Evolutionary conservation across 306 rosid species (phyloP).

Genomic region (Trifolium fragiferum): DNA sequence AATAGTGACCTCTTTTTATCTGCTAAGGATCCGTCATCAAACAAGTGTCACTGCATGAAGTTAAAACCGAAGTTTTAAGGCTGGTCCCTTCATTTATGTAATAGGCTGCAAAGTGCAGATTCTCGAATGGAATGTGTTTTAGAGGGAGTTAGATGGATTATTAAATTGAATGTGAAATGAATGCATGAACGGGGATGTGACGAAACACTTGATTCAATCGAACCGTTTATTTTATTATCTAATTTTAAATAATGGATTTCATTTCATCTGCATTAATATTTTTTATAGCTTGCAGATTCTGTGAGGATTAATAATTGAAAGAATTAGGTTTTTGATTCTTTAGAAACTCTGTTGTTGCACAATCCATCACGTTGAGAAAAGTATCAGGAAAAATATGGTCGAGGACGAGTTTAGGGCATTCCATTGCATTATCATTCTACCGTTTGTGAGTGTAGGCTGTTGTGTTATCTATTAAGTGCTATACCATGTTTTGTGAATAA

Average conservation of each 20-base stretch:
- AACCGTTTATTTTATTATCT: neutral
- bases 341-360: conserved; percentile 14
- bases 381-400: neutral
- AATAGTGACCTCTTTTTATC: neutral
- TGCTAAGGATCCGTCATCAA: neutral
- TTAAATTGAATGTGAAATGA: neutral
- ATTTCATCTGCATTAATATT: neutral
- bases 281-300: conserved; percentile 10
- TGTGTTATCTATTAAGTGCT: conserved; percentile 3
- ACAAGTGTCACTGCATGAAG: neutral
- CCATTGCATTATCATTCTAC: neutral
- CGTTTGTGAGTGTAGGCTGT: conserved; percentile 3
- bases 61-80: neutral
- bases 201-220: neutral
- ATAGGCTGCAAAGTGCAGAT: conserved; percentile 10
- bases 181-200: neutral
- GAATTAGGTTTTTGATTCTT: conserved; percentile 24
- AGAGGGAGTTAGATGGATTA: neutral
- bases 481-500: conserved; percentile 9
- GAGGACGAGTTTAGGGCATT: conserved; percentile 24
- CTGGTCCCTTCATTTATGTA: conserved; percentile 8
- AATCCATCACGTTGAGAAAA: neutral
- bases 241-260: neutral
- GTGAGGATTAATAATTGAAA: neutral
- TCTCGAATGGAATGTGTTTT: neutral